phyloP scores from a whole-genome alignment of 495 filamentous ascomycete genomes.

The Penicillium paxilli region DNA sequence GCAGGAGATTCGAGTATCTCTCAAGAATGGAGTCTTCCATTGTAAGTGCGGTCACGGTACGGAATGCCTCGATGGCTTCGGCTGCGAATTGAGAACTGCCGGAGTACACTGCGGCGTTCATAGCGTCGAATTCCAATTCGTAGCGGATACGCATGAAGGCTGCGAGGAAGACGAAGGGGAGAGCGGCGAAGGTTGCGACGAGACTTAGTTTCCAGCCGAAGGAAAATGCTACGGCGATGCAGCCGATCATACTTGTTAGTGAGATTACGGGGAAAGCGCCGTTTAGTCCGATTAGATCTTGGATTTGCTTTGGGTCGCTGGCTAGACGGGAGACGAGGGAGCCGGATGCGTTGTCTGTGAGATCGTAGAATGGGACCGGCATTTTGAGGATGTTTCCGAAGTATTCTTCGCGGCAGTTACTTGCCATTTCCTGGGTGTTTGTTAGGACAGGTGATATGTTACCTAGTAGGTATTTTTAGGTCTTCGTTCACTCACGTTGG shows the following conservation, averaged over 20 bases:
- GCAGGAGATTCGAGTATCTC: constrained; percentile 50
- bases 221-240: constrained; percentile 54
- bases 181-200: constrained; percentile 53
- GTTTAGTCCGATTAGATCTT: constrained; percentile 58
- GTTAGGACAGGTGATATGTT: not conserved
- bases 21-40: constrained; percentile 51
- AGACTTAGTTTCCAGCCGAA: constrained; percentile 65
- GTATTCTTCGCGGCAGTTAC: constrained; percentile 58
- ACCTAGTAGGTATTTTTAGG: too few species aligned
- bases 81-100: constrained; percentile 55
- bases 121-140: constrained; percentile 51
- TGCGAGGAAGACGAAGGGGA: constrained; percentile 55
- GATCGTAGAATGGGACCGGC: constrained; percentile 58
- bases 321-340: constrained; percentile 52
- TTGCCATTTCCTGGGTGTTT: constrained; percentile 41
- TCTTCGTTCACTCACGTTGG: constrained; percentile 13
- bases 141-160: constrained; percentile 56
- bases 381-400: constrained; percentile 58
- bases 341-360: constrained; percentile 47
- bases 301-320: constrained; percentile 60
- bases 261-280: constrained; percentile 33
- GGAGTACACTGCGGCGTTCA: constrained; percentile 57
- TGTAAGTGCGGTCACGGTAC: constrained; percentile 56
- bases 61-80: constrained; percentile 58
- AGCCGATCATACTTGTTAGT: constrained; percentile 53